These are phyloP conservation scores for Beauveria rudraprayagi DNA, from an alignment of 2,329 filamentous ascomycete species.

Conservation along the genomic window DNA sequence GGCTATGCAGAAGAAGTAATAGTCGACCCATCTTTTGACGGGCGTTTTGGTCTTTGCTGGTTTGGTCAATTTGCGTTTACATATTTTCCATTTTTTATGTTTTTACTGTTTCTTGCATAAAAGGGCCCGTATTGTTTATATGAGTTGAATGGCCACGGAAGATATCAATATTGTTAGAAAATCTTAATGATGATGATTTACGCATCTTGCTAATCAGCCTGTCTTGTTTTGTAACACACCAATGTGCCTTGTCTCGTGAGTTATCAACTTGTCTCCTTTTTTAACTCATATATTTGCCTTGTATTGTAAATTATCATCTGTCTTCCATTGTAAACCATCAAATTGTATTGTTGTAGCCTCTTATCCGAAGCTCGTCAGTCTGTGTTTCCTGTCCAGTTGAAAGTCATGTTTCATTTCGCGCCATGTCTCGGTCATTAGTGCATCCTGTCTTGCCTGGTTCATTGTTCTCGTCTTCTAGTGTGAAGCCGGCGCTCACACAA, in stretches of 20 bases:
- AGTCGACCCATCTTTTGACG: background rate
- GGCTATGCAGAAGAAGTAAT: conserved; percentile 6
- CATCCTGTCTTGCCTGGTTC: background rate
- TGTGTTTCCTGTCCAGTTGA: too few relatives aligned
- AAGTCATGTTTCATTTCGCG: too few relatives aligned
- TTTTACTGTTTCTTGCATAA: background rate
- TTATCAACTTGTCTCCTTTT: background rate
- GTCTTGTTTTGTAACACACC: too few relatives aligned
- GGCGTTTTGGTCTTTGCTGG: background rate
- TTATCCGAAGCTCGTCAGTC: too few relatives aligned
- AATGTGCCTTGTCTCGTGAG: too few relatives aligned
- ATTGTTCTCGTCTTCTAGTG: background rate
- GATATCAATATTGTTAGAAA: conserved; percentile 5
- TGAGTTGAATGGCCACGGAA: background rate
- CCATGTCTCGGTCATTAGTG: background rate
- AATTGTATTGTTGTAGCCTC: too few relatives aligned
- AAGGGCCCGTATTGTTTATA: background rate
- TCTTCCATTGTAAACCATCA: too few relatives aligned
- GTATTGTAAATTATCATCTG: too few relatives aligned
- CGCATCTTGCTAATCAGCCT: background rate
- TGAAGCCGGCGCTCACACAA: background rate
- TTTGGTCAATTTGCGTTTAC: background rate
- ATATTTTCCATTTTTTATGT: background rate
- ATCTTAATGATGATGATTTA: conserved; percentile 11
- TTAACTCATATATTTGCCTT: too few relatives aligned